phyloP scores from a whole-genome alignment of 495 filamentous ascomycete genomes.

The Aspergillus sclerotiicarbonarius region DNA sequence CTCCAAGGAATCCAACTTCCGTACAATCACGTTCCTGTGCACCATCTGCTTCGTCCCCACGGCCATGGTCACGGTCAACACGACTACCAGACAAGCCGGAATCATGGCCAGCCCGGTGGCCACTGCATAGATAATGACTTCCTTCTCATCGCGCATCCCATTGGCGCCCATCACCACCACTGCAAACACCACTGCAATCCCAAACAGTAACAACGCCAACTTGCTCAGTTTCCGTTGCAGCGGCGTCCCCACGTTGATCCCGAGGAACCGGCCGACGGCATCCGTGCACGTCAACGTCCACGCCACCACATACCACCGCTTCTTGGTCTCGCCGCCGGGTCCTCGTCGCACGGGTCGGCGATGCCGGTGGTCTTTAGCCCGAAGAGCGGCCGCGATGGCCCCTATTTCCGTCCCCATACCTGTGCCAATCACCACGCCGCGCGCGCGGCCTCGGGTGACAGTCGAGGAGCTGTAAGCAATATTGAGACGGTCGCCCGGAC shows the following conservation, averaged over 20 bases:
- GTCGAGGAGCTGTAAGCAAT: slow-evolving; percentile 71
- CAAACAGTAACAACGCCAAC: slow-evolving; percentile 67
- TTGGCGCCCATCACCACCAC: slow-evolving; percentile 66
- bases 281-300: slow-evolving; percentile 65
- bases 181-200: slow-evolving; percentile 65
- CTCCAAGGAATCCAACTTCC: slow-evolving; percentile 64
- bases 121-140: slow-evolving; percentile 70
- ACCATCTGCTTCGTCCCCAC: slow-evolving; percentile 73
- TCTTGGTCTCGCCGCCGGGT: slow-evolving; percentile 54
- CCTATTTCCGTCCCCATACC: slow-evolving; percentile 74
- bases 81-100: slow-evolving; percentile 72
- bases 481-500: slow-evolving; percentile 68
- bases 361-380: slow-evolving; percentile 40
- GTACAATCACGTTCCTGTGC: slow-evolving; percentile 64
- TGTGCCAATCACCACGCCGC: slow-evolving; percentile 67
- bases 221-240: slow-evolving; percentile 68
- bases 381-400: slow-evolving; percentile 63
- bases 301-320: slow-evolving; percentile 67
- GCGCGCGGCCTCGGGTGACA: slow-evolving; percentile 66
- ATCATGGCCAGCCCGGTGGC: slow-evolving; percentile 70
- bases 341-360: slow-evolving; percentile 55
- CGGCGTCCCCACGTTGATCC: slow-evolving; percentile 67
- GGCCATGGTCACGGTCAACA: slow-evolving; percentile 74
- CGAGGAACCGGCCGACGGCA: slow-evolving; percentile 66
- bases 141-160: slow-evolving; percentile 55